Evolutionary conservation across 2,329 filamentous ascomycete species (phyloP).

Genomic region (Talaromyces sp.): DNA sequence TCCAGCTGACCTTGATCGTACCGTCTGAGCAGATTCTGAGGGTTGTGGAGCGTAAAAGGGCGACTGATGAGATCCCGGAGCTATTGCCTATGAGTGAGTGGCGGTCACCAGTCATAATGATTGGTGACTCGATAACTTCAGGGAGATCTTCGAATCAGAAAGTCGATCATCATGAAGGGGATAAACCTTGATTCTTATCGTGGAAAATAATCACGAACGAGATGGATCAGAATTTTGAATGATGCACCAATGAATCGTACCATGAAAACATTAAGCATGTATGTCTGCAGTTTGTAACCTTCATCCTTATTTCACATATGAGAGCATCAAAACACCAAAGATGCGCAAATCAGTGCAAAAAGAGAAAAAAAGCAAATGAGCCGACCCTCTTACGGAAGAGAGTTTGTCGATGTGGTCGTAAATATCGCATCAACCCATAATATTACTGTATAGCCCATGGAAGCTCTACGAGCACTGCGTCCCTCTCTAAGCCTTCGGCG

Average conservation of each 20-base stretch:
- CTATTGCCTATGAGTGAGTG: neutral
- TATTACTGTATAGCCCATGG: neutral
- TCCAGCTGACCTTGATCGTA: neutral
- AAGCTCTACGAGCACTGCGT: neutral
- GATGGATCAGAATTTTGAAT: neutral
- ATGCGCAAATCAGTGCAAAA: neutral
- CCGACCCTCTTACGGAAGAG: neutral
- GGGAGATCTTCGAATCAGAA: neutral
- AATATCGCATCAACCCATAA: neutral
- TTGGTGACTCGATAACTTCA: neutral
- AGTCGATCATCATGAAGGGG: neutral
- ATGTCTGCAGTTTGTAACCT: neutral
- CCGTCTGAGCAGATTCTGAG: neutral
- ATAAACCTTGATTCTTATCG: neutral
- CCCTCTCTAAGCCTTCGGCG: conserved; percentile 21
- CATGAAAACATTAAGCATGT: neutral
- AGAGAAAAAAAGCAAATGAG: neutral
- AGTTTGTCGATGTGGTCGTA: neutral
- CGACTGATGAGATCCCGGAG: neutral
- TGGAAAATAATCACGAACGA: neutral
- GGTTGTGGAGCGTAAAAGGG: neutral
- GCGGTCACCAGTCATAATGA: neutral
- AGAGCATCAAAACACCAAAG: neutral
- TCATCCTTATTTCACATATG: neutral
- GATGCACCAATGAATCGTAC: neutral